These are phyloP conservation scores for Clitopilus passeckerianus DNA, from an alignment of 768 basidiomycete genomes.

Conservation along the genomic window DNA sequence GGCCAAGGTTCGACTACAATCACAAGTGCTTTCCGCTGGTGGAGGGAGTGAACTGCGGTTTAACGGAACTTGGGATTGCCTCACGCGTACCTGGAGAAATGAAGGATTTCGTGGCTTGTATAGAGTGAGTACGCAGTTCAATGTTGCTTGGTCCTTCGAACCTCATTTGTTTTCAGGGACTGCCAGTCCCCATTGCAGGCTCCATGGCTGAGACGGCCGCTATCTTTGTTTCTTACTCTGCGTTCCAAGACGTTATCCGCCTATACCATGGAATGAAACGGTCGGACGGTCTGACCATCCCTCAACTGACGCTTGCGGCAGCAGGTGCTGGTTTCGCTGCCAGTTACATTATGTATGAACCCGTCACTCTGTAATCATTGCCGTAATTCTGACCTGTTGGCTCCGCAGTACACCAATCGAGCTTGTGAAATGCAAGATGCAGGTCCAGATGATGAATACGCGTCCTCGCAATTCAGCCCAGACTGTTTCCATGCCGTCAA, in stretches of 20 bases:
- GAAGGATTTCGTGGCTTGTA: constrained; percentile 87
- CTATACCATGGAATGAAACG: constrained; percentile 24
- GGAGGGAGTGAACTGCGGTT: constrained; percentile 57
- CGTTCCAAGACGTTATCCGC: constrained; percentile 64
- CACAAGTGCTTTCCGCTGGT: constrained; percentile 57
- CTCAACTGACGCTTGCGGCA: constrained; percentile 76
- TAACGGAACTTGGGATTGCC: constrained; percentile 85
- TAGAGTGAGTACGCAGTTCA: constrained; percentile 48
- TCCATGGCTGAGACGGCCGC: constrained; percentile 94
- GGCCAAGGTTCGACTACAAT: constrained; percentile 86
- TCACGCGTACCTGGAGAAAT: constrained; percentile 71
- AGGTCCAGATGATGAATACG: constrained; percentile 72
- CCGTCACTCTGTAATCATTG: background rate
- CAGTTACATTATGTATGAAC: constrained; percentile 79
- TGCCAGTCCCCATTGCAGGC: constrained; percentile 90
- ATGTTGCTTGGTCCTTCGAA: background rate
- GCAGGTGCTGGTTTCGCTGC: constrained; percentile 83
- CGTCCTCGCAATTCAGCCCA: constrained; percentile 5
- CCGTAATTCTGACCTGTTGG: background rate
- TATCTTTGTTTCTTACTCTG: constrained; percentile 83
- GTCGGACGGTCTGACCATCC: constrained; percentile 49
- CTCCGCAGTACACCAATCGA: constrained; percentile 72
- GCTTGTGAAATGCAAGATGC: constrained; percentile 90
- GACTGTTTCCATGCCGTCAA: constrained; percentile 5
- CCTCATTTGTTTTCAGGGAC: constrained; percentile 47